Percentiles rank a stretch among this genome's conserved stretches.
Conservation (phyloP, 768 basidiomycete genomes). For the Tylopilus vinaceipallidus region DNA sequence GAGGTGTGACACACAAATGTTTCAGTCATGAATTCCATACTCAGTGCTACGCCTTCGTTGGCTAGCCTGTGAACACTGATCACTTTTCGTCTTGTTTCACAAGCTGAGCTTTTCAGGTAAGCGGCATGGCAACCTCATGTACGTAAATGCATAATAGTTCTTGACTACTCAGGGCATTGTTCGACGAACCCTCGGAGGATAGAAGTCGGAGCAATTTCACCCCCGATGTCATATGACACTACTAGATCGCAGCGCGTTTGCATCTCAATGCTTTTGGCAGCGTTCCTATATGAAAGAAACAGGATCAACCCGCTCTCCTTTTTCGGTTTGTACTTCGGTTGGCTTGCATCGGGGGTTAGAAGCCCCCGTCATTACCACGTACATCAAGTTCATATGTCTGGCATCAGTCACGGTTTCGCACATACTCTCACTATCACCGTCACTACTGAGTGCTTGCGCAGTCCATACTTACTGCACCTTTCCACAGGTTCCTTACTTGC, state of each 20-base stretch:
- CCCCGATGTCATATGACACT: conserved; percentile 19
- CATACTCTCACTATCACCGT: neutral
- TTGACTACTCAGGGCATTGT: neutral
- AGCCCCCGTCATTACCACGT: conserved; percentile 19
- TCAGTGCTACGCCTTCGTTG: too few species aligned
- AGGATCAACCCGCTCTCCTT: neutral
- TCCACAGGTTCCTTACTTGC: neutral
- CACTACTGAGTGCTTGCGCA: neutral
- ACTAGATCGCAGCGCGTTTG: neutral
- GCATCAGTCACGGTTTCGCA: neutral
- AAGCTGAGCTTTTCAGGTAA: too few species aligned
- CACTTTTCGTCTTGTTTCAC: neutral
- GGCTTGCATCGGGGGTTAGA: conserved; percentile 15
- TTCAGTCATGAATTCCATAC: too few species aligned
- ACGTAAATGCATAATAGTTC: neutral
- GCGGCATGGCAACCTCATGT: too few species aligned
- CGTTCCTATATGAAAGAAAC: conserved; percentile 11
- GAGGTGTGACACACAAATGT: too few species aligned
- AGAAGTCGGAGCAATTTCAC: conserved; percentile 24
- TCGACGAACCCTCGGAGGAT: conserved; percentile 9
- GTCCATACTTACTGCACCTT: neutral
- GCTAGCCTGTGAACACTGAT: too few species aligned
- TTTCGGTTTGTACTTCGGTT: conserved; percentile 2
- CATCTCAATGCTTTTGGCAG: neutral
- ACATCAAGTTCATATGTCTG: neutral